These are phyloP conservation scores for Neophaeococcomyces mojaviensis DNA, from an alignment of 2,329 filamentous ascomycete genomes.

Conservation along the genomic window DNA sequence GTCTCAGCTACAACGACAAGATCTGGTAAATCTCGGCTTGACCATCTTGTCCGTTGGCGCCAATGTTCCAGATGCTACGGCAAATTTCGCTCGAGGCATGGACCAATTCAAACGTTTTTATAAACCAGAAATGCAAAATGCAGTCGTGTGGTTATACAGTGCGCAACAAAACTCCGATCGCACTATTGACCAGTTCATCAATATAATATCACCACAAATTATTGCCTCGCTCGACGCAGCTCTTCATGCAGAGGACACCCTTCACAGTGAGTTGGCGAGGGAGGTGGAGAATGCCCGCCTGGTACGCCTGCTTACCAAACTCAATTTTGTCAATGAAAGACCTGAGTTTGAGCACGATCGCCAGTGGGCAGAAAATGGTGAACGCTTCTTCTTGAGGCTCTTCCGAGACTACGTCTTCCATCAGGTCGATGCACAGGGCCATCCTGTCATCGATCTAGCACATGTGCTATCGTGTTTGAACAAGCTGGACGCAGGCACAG, in stretches of 20 bases:
- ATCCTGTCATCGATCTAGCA: slow-evolving; percentile 75
- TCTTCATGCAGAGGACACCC: slow-evolving; percentile 70
- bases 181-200: slow-evolving; percentile 67
- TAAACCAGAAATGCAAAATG: slow-evolving; percentile 68
- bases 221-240: slow-evolving; percentile 67
- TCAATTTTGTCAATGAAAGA: slow-evolving; percentile 82
- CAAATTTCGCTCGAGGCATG: slow-evolving; percentile 62
- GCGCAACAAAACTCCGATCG: slow-evolving; percentile 60
- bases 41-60: slow-evolving; percentile 76
- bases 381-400: slow-evolving; percentile 85
- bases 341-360: slow-evolving; percentile 72
- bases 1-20: slow-evolving; percentile 78
- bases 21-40: slow-evolving; percentile 75
- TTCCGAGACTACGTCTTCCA: slow-evolving; percentile 98
- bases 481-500: slow-evolving; percentile 82
- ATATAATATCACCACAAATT: slow-evolving; percentile 69
- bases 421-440: slow-evolving; percentile 78
- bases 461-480: slow-evolving; percentile 83
- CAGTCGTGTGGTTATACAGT: slow-evolving; percentile 72
- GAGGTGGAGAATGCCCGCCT: slow-evolving; percentile 88
- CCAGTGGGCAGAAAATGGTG: slow-evolving; percentile 84
- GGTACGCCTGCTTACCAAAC: slow-evolving; percentile 71
- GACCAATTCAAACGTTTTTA: slow-evolving; percentile 72
- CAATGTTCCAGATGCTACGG: slow-evolving; percentile 51
- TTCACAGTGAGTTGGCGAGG: slow-evolving; percentile 62